Percentiles rank a stretch among this genome's conserved stretches.
Conservation (phyloP, 768 basidiomycete genomes). For the Auriscalpium orientale region DNA sequence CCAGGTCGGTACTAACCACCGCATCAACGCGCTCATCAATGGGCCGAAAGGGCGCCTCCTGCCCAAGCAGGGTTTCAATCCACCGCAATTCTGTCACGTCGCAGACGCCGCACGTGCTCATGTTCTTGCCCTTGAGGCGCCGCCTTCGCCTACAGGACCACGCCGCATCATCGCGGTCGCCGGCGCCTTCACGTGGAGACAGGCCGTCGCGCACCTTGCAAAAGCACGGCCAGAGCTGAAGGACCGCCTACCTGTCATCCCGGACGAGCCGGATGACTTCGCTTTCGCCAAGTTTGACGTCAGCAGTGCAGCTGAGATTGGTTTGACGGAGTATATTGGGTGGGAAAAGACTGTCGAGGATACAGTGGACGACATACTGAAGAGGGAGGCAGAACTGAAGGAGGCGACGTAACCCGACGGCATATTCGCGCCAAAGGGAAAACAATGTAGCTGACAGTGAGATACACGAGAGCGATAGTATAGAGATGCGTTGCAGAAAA, state of each 20-base stretch:
- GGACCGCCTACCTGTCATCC: not conserved
- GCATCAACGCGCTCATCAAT: slow-evolving; percentile 17
- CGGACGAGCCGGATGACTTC: not conserved
- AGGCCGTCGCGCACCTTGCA: slow-evolving; percentile 15
- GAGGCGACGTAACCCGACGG: no score
- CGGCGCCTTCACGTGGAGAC: slow-evolving; percentile 15
- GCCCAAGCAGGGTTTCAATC: slow-evolving; percentile 5
- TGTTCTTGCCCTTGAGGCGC: slow-evolving; percentile 16
- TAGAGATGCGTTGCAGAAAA: no score
- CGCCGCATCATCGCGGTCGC: slow-evolving; percentile 17
- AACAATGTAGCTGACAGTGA: no score
- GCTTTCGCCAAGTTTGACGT: not conserved
- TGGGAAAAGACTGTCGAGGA: not conserved
- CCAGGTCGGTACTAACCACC: slow-evolving; percentile 13
- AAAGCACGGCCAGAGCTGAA: slow-evolving; percentile 13
- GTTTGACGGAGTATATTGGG: not conserved
- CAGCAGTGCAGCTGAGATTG: not conserved
- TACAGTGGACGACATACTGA: not conserved
- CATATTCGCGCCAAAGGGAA: no score
- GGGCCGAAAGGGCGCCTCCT: slow-evolving; percentile 7
- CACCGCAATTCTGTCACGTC: slow-evolving; percentile 20
- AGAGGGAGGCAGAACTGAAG: not conserved
- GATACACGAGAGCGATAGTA: no score
- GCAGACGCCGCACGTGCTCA: slow-evolving; percentile 22
- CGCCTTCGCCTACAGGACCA: slow-evolving; percentile 10